phyloP scores from a whole-genome alignment of 495 filamentous ascomycete genomes.

The Penicillium goetzii region DNA sequence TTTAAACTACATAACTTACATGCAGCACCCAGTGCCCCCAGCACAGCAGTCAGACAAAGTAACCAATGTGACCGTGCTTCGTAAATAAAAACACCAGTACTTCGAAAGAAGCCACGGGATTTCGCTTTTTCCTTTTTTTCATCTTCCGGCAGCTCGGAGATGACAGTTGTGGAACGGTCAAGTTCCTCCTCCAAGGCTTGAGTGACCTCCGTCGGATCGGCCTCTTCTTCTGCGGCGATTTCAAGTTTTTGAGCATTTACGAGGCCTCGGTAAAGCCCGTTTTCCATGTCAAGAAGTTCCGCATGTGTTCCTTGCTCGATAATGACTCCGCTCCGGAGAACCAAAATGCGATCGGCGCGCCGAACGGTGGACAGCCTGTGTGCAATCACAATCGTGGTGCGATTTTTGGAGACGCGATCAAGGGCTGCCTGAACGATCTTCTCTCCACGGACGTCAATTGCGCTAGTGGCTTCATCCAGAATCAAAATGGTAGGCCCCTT shows the following conservation, averaged over 20 bases:
- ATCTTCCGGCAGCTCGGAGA: background rate
- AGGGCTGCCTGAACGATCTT: slow-evolving; percentile 52
- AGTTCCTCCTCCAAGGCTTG: background rate
- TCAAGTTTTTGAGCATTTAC: background rate
- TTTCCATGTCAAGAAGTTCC: background rate
- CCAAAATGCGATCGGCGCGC: slow-evolving; percentile 4
- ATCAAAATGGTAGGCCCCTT: background rate
- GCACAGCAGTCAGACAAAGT: background rate
- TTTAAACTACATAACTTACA: background rate
- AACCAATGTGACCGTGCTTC: background rate
- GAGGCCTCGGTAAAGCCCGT: background rate
- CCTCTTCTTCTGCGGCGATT: background rate
- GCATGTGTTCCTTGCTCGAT: background rate
- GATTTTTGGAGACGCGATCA: slow-evolving; percentile 40
- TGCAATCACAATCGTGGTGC: slow-evolving; percentile 55
- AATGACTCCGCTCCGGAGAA: background rate
- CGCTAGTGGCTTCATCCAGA: background rate
- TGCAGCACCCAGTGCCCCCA: slow-evolving; percentile 1
- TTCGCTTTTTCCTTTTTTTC: background rate
- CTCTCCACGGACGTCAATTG: slow-evolving; percentile 53
- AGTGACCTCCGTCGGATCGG: background rate
- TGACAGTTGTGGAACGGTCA: background rate
- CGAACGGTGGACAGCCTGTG: slow-evolving; percentile 62
- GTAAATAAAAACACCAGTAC: background rate
- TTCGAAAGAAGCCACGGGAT: background rate